phyloP scores from a whole-genome alignment of 306 rosid species.

The Inga oerstediana region DNA sequence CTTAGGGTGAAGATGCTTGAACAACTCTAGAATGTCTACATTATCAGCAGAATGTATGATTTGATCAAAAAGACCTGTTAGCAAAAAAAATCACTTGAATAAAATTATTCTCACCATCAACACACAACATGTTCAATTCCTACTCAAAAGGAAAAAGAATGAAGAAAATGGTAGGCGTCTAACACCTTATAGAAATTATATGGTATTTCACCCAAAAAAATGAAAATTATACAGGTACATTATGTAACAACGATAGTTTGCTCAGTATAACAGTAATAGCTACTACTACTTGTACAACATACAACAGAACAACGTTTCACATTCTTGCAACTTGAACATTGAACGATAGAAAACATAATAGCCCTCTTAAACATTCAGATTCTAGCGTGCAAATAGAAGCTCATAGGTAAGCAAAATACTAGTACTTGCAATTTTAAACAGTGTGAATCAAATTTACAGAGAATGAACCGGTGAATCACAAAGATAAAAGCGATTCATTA shows the following conservation, averaged over 20 bases:
- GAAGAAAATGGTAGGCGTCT: background rate
- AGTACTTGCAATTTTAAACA: background rate
- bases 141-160: slow-evolving; percentile 12
- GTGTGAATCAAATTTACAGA: background rate
- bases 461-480: background rate
- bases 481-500: background rate
- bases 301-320: slow-evolving; percentile 22
- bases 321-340: background rate
- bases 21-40: slow-evolving; percentile 78
- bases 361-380: background rate
- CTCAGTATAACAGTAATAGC: background rate
- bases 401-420: background rate
- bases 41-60: slow-evolving; percentile 95
- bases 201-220: background rate
- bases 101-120: slow-evolving; percentile 8
- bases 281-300: background rate
- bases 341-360: too few relatives aligned
- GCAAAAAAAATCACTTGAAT: slow-evolving; percentile 20
- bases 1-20: slow-evolving; percentile 95
- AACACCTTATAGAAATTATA: slow-evolving; percentile 16
- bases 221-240: background rate
- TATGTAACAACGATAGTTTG: background rate
- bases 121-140: slow-evolving; percentile 6
- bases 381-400: background rate
- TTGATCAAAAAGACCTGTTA: slow-evolving; percentile 92